A percentile compares a stretch with the other conserved stretches of the same genome.
phyloP scores from a whole-genome alignment of 2,329 filamentous ascomycete genomes.

The Neofusicoccum laricinum region DNA sequence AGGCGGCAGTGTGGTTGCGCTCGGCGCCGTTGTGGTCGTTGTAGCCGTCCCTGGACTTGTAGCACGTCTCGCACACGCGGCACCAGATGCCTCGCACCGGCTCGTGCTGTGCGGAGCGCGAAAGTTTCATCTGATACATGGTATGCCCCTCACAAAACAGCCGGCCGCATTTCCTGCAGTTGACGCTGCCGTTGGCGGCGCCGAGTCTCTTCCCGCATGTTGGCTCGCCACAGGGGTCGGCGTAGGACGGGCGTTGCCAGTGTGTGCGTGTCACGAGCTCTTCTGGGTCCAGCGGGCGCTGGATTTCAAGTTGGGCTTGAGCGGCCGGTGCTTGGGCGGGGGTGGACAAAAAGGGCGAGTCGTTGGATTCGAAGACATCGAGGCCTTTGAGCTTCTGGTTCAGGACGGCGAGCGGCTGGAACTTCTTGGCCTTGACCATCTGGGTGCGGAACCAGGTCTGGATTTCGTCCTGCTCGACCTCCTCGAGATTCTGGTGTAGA shows the following conservation, averaged over 20 bases:
- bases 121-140: slow-evolving; percentile 99
- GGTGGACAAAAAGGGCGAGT: slow-evolving; percentile 51
- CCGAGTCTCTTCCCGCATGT: slow-evolving; percentile 78
- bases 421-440: slow-evolving; percentile 87
- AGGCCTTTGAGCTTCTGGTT: slow-evolving; percentile 92
- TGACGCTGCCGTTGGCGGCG: slow-evolving; percentile 76
- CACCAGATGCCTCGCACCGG: slow-evolving; percentile 90
- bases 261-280: slow-evolving; percentile 84
- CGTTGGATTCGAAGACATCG: slow-evolving; percentile 92
- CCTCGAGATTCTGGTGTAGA: slow-evolving; percentile 82
- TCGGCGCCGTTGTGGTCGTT: slow-evolving; percentile 76
- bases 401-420: slow-evolving; percentile 84
- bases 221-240: slow-evolving; percentile 84
- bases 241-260: slow-evolving; percentile 75
- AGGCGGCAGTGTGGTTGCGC: slow-evolving; percentile 69
- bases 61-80: slow-evolving; percentile 97
- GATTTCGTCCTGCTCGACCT: slow-evolving; percentile 86
- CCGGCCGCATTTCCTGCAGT: slow-evolving; percentile 88
- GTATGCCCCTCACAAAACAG: slow-evolving; percentile 97
- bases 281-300: slow-evolving; percentile 66
- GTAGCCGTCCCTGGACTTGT: slow-evolving; percentile 93
- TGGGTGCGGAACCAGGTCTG: slow-evolving; percentile 97
- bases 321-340: slow-evolving; percentile 33
- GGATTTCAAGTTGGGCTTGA: slow-evolving; percentile 28
- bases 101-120: slow-evolving; percentile 82